These are phyloP conservation scores for Globisporangium splendens DNA, from an alignment of 352 stramenopile genomes.

Conservation along the genomic window DNA sequence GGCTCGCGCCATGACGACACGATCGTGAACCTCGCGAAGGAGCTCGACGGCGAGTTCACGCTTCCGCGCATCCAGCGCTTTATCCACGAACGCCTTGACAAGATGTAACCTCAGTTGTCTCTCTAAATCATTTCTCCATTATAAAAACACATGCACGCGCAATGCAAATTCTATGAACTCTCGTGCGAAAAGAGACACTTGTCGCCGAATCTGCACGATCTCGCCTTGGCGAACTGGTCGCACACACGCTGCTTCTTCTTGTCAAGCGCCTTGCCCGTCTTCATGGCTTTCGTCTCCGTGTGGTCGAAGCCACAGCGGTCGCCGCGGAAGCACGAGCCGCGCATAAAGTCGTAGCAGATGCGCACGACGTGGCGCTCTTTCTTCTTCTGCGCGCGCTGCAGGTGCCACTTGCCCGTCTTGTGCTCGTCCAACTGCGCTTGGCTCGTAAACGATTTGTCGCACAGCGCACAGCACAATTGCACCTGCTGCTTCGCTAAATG, in stretches of 20 bases:
- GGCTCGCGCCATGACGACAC: slow-evolving; percentile 50
- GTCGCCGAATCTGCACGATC: slow-evolving; percentile 69
- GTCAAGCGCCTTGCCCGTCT: slow-evolving; percentile 39
- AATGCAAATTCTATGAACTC: slow-evolving; percentile 8
- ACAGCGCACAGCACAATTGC: slow-evolving; percentile 51
- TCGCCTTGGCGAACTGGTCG: slow-evolving; percentile 36
- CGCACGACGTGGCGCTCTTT: slow-evolving; percentile 64
- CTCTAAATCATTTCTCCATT: slow-evolving; percentile 3
- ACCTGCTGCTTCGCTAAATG: slow-evolving; percentile 40
- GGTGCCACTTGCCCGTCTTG: slow-evolving; percentile 79
- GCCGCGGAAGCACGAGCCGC: slow-evolving; percentile 59
- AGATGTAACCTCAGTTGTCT: slow-evolving; percentile 12
- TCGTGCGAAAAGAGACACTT: slow-evolving; percentile 71
- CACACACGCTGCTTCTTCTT: slow-evolving; percentile 56
- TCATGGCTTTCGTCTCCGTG: slow-evolving; percentile 66
- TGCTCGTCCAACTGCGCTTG: slow-evolving; percentile 69
- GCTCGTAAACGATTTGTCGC: slow-evolving; percentile 81
- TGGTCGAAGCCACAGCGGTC: slow-evolving; percentile 75
- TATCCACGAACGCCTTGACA: slow-evolving; percentile 28
- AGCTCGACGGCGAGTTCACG: slow-evolving; percentile 68
- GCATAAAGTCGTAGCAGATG: slow-evolving; percentile 84
- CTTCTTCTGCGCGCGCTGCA: slow-evolving; percentile 63
- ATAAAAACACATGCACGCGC: neutral
- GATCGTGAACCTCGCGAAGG: slow-evolving; percentile 47
- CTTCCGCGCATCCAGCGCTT: slow-evolving; percentile 37